A percentile compares a stretch with the other conserved stretches of the same genome.
Conservation (phyloP, 169 alveolate species). For the Eimeria praecox region DNA sequence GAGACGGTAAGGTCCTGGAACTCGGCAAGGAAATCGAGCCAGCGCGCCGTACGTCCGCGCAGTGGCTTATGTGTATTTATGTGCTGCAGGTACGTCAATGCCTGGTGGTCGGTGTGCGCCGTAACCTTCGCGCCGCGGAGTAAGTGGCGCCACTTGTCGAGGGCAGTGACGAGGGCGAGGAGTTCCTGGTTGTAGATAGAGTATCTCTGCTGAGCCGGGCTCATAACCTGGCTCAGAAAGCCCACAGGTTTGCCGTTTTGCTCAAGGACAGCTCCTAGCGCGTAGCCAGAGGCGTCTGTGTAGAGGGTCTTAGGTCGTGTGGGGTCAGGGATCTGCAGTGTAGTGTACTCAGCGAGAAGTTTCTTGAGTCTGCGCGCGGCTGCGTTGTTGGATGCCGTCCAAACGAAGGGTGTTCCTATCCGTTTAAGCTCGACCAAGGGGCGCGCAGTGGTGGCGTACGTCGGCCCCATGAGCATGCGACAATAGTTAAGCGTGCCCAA, state of each 20-base stretch:
- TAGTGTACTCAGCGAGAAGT: neutral
- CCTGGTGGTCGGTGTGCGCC: too few relatives aligned
- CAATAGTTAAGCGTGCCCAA: neutral
- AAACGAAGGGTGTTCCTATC: neutral
- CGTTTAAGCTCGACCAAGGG: neutral
- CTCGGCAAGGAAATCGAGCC: too few relatives aligned
- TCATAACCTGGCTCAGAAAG: conserved; percentile 15
- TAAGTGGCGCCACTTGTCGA: too few relatives aligned
- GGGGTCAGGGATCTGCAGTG: neutral
- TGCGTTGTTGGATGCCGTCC: neutral
- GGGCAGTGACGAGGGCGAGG: too few relatives aligned
- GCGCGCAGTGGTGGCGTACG: neutral
- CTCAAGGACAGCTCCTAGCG: too few relatives aligned
- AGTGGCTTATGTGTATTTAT: neutral
- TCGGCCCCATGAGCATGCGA: neutral
- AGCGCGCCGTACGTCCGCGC: neutral
- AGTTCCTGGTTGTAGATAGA: neutral
- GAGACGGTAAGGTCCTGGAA: too few relatives aligned
- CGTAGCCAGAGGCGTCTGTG: too few relatives aligned
- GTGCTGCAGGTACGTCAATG: conserved; percentile 14
- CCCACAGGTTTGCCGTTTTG: neutral
- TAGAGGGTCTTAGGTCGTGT: too few relatives aligned
- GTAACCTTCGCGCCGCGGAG: too few relatives aligned
- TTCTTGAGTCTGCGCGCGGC: neutral
- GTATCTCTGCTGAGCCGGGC: conserved; percentile 4